Evolutionary conservation across 2,329 filamentous ascomycete genomes (phyloP), one percentile per base, ranked within the genome.

Genomic region (Penicillium sp.): DNA sequence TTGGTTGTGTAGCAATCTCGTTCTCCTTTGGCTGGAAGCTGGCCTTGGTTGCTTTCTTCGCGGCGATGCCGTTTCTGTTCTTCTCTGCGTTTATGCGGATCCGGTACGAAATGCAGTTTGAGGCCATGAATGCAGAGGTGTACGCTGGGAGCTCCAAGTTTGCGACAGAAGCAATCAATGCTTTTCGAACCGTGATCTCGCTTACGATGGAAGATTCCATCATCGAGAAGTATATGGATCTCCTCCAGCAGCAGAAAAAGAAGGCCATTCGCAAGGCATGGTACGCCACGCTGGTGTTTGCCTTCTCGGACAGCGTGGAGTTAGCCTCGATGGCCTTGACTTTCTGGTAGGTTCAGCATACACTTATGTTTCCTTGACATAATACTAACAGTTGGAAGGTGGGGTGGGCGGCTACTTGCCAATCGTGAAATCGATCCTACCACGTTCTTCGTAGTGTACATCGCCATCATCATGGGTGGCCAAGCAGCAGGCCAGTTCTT

Each of bases 1-100:
- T 80, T 7, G 86, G 85, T 0, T 80, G 79, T 6, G 67, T 87
- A 11, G 71, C 77, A 35, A 84, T 90, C 42, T 76, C 84, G 1
- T 89, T 87, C 57, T 72, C 77, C 3, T 88, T 85, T 61, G 84
- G 84, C 1, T 90, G 87, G 87, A 90, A 89, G 63, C 73, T 91
- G 7, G 80, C 83, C 0, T 69, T 89, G 0, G 82, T 90, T 0
- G 77, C 79, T 0, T 70, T 82, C 7, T 85, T 81, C 55, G 79
- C 85, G 1, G 70, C 73, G 0, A 62, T 79, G 44, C 78, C 78
- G 1, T 64, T 76, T 6, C 72, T 79, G 3, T 65, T 80, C 6
- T 54, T 64, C 3, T 73, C 75, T 9, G 74, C 73, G 2, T 80
- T 73, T 50, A 65, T 74, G 51, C 71, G 78, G 10, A 66, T 81